Evolutionary conservation across 441 rosid genomes (phyloP), one percentile per base, ranked within the genome.

Genomic region (Arabidopsis hybrid): DNA sequence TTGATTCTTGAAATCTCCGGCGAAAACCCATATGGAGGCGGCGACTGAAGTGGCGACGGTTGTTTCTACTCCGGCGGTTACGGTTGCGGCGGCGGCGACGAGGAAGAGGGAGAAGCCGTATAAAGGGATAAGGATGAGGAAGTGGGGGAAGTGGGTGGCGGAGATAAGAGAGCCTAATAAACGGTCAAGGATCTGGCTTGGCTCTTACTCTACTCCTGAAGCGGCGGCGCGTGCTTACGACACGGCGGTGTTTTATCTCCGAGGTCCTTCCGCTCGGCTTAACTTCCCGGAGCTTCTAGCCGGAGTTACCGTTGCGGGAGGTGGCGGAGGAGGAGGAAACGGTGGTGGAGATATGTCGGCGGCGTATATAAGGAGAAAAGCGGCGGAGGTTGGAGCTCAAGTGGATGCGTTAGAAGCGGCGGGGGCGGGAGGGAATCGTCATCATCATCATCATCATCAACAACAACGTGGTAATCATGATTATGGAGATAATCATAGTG

Each of bases 111-210:
- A 87, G 58, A 91, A 89, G 79, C 93, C 88, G 0, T 91, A 86
- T 58, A 81, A 91, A 75, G 97, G 97, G 14, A 90, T 91, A 74
- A 77, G 97, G 89, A 90, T 87, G 93, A 87, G 97, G 80, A 92
- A 90, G 88, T 89, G 95, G 93, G 97, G 95, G 1, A 91, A 91
- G 81, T 89, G 95, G 95, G 97, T 91, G 7, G 93, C 95, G 18
- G 97, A 91, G 81, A 87, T 91, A n/a, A 81, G 97, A 69, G 97
- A 91, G 50, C 97, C 97, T 2, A 91, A 91, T 75, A 91, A 89
- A 71, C 78, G 95, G 64, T 88, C 95, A 0, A 79, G 97, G 68
- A 88, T 91, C 67, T 91, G 97, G 97, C 93, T 91, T 6, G 97
- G 97, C 26, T 89, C 97, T 69, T 91, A 89, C 82, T 82, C 88